These are phyloP conservation scores for Simmondsia chinensis DNA, from an alignment of 148 eudicot species.

Conservation along the genomic window DNA sequence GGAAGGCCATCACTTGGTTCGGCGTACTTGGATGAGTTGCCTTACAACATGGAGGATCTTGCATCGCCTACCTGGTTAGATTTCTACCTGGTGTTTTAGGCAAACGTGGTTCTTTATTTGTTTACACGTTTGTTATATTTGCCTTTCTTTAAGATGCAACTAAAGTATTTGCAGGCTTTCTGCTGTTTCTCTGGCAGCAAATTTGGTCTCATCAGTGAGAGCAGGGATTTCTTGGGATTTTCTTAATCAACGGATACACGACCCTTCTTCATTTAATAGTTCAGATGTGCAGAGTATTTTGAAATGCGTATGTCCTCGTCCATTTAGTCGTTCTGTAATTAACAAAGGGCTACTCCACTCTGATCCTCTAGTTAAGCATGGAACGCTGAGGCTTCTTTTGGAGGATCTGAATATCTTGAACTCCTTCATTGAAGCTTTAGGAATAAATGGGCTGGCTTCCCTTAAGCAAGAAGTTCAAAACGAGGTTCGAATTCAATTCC, in stretches of 20 bases:
- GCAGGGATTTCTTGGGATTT: conserved; percentile 54
- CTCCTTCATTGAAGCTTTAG: conserved; percentile 42
- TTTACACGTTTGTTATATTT: neutral
- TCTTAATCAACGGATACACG: conserved; percentile 17
- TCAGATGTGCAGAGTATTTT: conserved; percentile 53
- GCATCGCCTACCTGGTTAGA: conserved; percentile 69
- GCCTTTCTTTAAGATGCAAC: conserved; percentile 12
- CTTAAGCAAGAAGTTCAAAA: conserved; percentile 64
- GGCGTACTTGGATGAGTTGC: conserved; percentile 70
- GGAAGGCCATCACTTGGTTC: conserved; percentile 74
- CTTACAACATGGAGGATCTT: conserved; percentile 81
- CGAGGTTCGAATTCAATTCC: conserved; percentile 62
- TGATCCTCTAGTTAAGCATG: conserved; percentile 67
- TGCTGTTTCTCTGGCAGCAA: conserved; percentile 70
- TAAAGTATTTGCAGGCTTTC: conserved; percentile 60
- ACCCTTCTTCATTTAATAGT: conserved; percentile 27
- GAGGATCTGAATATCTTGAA: conserved; percentile 59
- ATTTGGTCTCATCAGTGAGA: conserved; percentile 62
- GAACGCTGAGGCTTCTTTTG: conserved; percentile 64
- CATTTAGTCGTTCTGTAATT: conserved; percentile 50
- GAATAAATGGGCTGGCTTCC: conserved; percentile 27
- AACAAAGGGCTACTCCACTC: conserved; percentile 85
- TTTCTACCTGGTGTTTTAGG: conserved; percentile 10
- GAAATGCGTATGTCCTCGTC: conserved; percentile 72
- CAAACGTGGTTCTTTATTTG: neutral